phyloP scores from a whole-genome alignment of 2,329 filamentous ascomycete genomes.

The Coniochaeta hoffmannii region DNA sequence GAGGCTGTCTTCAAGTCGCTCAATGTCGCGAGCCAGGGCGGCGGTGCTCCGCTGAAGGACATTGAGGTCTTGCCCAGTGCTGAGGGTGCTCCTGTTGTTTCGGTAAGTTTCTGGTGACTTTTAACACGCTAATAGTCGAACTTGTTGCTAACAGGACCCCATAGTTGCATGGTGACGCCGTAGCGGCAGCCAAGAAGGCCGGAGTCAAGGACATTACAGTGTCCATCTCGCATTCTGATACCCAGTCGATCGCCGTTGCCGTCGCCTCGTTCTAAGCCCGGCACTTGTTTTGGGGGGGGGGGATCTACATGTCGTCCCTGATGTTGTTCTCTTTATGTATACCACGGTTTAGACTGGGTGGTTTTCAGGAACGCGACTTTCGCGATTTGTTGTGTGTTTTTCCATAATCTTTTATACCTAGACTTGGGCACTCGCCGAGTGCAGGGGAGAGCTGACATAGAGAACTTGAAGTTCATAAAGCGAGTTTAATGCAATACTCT shows the following conservation, averaged over 20 bases:
- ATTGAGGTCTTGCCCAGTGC: slow-evolving; percentile 86
- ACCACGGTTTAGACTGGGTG: background rate
- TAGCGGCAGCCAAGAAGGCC: slow-evolving; percentile 73
- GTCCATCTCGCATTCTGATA: slow-evolving; percentile 93
- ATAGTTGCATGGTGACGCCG: slow-evolving; percentile 80
- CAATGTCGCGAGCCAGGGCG: slow-evolving; percentile 78
- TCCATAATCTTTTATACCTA: background rate
- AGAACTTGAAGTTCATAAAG: background rate
- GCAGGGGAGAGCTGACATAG: background rate
- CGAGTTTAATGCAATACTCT: background rate
- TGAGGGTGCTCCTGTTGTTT: slow-evolving; percentile 75
- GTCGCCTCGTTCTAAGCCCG: slow-evolving; percentile 64
- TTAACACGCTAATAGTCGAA: background rate
- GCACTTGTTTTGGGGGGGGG: background rate
- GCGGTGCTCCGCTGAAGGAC: slow-evolving; percentile 82
- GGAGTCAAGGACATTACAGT: slow-evolving; percentile 85
- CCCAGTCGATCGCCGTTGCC: slow-evolving; percentile 89
- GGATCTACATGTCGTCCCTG: background rate
- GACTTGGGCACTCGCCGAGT: background rate
- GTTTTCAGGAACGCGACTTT: background rate
- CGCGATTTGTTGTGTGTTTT: background rate
- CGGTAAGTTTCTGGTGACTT: slow-evolving; percentile 49
- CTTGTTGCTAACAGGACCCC: slow-evolving; percentile 27
- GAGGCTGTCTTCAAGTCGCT: slow-evolving; percentile 98
- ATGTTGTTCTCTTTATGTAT: background rate